Percentiles rank a stretch among this genome's conserved stretches.
Conservation (phyloP, 768 basidiomycete genomes). For the Rhizopogon roseolus region DNA sequence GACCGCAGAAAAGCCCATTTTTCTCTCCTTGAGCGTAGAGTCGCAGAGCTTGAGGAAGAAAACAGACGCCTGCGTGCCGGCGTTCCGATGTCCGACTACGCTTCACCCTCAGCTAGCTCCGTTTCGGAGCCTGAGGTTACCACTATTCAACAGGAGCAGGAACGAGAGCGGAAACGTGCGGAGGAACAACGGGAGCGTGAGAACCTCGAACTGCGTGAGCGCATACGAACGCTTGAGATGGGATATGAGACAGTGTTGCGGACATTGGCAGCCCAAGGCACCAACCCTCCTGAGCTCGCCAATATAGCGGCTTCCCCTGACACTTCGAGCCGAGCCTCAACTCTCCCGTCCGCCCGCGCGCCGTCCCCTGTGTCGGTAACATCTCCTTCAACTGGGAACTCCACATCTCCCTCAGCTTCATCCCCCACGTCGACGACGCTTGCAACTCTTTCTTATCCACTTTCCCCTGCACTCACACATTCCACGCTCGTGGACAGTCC, state of each 20-base stretch:
- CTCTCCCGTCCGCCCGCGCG: slow-evolving; percentile 14
- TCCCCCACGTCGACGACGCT: slow-evolving; percentile 19
- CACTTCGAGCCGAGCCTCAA: slow-evolving; percentile 7
- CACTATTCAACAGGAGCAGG: slow-evolving; percentile 20
- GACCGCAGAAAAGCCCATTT: slow-evolving; percentile 89
- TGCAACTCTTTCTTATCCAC: slow-evolving; percentile 28
- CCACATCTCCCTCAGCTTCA: slow-evolving; percentile 22
- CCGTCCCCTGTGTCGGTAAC: slow-evolving; percentile 17
- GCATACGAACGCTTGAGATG: slow-evolving; percentile 72
- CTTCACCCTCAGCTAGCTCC: slow-evolving; percentile 7
- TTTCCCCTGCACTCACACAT: slow-evolving; percentile 40
- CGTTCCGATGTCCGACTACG: slow-evolving; percentile 23
- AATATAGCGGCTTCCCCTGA: slow-evolving; percentile 11
- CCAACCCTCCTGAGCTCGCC: slow-evolving; percentile 18
- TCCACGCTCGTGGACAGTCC: slow-evolving; percentile 33
- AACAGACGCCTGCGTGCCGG: slow-evolving; percentile 70
- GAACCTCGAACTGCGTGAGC: slow-evolving; percentile 71
- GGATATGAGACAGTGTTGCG: slow-evolving; percentile 81
- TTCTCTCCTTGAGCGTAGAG: slow-evolving; percentile 57
- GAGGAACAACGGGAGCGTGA: slow-evolving; percentile 50
- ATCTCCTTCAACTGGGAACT: slow-evolving; percentile 17
- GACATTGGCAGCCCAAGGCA: slow-evolving; percentile 60
- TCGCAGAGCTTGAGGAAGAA: slow-evolving; percentile 77
- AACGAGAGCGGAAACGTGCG: slow-evolving; percentile 28
- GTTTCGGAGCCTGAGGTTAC: slow-evolving; percentile 19